Evolutionary conservation across 495 filamentous ascomycete genomes (phyloP).

Genomic region (Chaetomidium leptoderma): DNA sequence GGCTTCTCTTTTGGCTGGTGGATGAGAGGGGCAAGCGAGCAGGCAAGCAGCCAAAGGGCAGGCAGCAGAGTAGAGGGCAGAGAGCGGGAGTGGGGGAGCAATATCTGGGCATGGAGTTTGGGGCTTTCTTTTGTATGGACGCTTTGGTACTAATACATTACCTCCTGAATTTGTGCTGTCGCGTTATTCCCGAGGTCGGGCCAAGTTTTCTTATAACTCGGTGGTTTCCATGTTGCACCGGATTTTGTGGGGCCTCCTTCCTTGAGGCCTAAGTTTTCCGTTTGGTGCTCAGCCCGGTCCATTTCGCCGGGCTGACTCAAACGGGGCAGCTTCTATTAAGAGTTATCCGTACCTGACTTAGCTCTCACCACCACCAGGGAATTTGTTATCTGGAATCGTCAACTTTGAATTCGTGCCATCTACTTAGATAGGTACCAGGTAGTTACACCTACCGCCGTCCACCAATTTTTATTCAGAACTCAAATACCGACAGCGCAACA

Average conservation of each 20-base stretch:
- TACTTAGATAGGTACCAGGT: too few relatives aligned
- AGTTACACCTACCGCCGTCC: background rate
- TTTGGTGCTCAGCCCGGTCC: background rate
- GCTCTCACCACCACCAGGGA: too few relatives aligned
- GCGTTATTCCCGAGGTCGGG: too few relatives aligned
- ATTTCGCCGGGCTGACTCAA: conserved; percentile 20
- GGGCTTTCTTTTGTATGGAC: conserved; percentile 15
- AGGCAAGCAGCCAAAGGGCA: conserved; percentile 4
- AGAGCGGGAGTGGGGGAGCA: background rate
- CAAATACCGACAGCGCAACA: background rate
- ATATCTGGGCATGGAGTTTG: conserved; percentile 29
- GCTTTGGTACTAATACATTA: conserved; percentile 16
- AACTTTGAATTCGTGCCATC: too few relatives aligned
- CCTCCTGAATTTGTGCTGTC: background rate
- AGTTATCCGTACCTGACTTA: background rate
- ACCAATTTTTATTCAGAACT: background rate
- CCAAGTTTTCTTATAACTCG: too few relatives aligned
- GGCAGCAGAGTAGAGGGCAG: conserved; percentile 1
- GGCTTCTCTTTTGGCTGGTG: background rate
- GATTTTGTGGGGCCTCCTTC: background rate
- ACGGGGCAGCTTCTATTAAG: background rate
- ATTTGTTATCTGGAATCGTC: too few relatives aligned
- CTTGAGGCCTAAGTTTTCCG: too few relatives aligned
- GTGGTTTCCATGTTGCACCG: too few relatives aligned
- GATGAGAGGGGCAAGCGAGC: background rate